Conservation (phyloP, 306 rosid species). For the Sesbania bispinosa region DNA sequence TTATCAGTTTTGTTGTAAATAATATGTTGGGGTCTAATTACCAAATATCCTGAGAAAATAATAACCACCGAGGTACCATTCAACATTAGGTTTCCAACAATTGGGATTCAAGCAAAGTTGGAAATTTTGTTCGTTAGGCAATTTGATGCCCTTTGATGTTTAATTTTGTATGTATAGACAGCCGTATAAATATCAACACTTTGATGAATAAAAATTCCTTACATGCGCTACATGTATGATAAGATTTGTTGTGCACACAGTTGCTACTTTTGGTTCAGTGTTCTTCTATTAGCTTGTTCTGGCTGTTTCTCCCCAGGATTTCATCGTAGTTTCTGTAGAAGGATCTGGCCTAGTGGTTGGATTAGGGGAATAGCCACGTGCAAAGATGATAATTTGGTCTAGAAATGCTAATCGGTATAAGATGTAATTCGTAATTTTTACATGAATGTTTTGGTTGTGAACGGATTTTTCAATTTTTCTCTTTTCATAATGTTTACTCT, state of each 20-base stretch:
- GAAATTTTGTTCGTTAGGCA: conserved; percentile 29
- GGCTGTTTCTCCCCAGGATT: neutral
- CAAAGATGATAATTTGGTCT: too few species aligned
- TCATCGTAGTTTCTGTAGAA: too few species aligned
- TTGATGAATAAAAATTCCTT: conserved; percentile 26
- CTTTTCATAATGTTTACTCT: too few species aligned
- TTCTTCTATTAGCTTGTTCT: neutral
- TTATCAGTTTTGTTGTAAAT: conserved; percentile 6
- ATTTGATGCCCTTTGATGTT: conserved; percentile 9
- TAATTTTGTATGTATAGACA: conserved; percentile 31
- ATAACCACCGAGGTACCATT: conserved; percentile 12
- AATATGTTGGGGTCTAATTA: conserved; percentile 29
- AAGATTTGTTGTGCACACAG: neutral
- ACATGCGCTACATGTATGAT: neutral
- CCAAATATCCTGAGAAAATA: conserved; percentile 25
- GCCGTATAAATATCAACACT: neutral
- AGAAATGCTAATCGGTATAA: too few species aligned
- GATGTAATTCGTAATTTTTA: too few species aligned
- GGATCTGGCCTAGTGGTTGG: neutral
- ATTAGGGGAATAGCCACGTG: too few species aligned
- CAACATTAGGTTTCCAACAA: conserved; percentile 25
- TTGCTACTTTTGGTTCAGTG: neutral
- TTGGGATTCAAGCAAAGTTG: conserved; percentile 23
- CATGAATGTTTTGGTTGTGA: too few species aligned
- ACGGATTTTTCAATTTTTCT: too few species aligned